Evolutionary conservation across 768 basidiomycete genomes (phyloP).

Genomic region (Leccinum olivaceopallidum): DNA sequence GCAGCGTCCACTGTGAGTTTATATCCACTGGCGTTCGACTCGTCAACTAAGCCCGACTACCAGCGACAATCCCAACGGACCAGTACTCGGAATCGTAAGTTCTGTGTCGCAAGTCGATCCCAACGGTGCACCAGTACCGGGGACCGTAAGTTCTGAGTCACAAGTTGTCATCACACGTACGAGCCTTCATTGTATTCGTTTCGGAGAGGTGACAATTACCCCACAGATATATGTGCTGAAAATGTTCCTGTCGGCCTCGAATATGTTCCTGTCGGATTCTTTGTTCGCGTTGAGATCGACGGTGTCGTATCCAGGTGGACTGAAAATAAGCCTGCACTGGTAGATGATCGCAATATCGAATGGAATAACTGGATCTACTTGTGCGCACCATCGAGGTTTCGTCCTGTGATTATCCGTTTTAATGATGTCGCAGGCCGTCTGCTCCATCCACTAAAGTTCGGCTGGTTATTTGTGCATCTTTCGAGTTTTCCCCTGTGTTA

Average conservation of each 20-base stretch:
- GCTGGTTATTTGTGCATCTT: too few relatives aligned
- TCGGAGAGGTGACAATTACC: neutral
- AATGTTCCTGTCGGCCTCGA: conserved; percentile 4
- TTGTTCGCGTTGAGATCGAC: neutral
- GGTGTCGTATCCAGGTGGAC: neutral
- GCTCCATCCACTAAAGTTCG: too few relatives aligned
- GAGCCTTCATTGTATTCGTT: neutral
- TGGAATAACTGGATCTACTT: neutral
- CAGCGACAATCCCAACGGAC: neutral
- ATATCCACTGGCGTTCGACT: neutral
- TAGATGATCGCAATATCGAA: neutral
- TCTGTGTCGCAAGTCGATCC: too few relatives aligned
- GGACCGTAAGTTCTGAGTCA: too few relatives aligned
- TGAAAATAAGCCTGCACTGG: neutral
- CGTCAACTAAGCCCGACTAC: neutral
- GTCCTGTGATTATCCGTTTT: too few relatives aligned
- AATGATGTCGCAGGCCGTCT: too few relatives aligned
- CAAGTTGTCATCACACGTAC: conserved; percentile 9
- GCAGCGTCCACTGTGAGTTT: neutral
- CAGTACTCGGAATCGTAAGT: too few relatives aligned
- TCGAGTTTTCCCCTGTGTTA: too few relatives aligned
- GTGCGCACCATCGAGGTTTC: neutral
- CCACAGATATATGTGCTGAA: conserved; percentile 11
- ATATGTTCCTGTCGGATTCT: conserved; percentile 13
- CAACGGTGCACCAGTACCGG: neutral